phyloP scores from a whole-genome alignment of 805 yeast species.

The Ogataea nakhonphanomensis region DNA sequence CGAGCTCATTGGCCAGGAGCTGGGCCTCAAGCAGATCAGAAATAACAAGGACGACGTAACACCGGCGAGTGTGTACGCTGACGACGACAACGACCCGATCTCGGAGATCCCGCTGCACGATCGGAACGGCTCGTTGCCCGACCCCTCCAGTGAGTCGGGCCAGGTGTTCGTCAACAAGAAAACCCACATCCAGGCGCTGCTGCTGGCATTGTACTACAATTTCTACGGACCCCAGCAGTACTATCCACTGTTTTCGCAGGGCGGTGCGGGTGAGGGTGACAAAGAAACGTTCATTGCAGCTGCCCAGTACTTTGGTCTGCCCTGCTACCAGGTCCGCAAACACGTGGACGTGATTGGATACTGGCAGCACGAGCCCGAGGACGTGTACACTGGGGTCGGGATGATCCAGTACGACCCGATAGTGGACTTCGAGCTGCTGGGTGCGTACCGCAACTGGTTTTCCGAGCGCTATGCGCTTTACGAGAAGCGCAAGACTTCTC shows the following conservation, averaged over 20 bases:
- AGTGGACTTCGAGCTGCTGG: constrained; percentile 33
- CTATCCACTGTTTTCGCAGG: constrained; percentile 47
- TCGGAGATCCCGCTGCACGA: constrained; percentile 45
- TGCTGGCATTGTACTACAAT: constrained; percentile 51
- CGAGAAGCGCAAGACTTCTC: constrained; percentile 7
- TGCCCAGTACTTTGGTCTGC: constrained; percentile 39
- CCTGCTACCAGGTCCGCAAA: constrained; percentile 48
- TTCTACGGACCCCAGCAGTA: constrained; percentile 47
- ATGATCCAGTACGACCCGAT: constrained; percentile 57
- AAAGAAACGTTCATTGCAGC: constrained; percentile 59
- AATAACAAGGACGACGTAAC: constrained; percentile 30
- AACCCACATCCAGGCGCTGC: constrained; percentile 44
- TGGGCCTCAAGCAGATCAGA: constrained; percentile 34
- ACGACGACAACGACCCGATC: constrained; percentile 10
- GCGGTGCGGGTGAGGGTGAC: constrained; percentile 53
- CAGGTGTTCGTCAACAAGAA: constrained; percentile 48
- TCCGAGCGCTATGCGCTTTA: constrained; percentile 2
- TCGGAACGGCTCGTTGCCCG: constrained; percentile 49
- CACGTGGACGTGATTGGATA: constrained; percentile 50
- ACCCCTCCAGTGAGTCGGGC: constrained; percentile 55
- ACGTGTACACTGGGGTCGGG: constrained; percentile 46
- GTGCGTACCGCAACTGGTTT: constrained; percentile 21
- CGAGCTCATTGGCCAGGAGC: constrained; percentile 38
- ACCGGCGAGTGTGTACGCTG: constrained; percentile 19
- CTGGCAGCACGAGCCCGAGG: constrained; percentile 26